A percentile compares a stretch with the other conserved stretches of the same genome.
Evolutionary conservation across 345 rosid species (phyloP).

Genomic region (Dimocarpus longan): DNA sequence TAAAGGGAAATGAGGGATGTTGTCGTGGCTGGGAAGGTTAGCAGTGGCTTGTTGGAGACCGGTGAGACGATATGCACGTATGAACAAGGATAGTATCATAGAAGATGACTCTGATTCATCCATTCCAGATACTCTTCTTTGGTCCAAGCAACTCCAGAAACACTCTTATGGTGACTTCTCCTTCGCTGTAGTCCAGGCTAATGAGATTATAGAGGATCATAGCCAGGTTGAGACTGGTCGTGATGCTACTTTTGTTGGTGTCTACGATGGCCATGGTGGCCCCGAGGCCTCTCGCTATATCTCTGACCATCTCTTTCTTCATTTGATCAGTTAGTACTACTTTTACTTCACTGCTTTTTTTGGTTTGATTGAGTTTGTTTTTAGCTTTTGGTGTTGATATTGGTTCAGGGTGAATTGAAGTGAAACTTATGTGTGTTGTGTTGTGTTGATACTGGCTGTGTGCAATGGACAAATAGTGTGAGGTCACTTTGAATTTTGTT

Average conservation of each 20-base stretch:
- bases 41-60: constrained; percentile 80
- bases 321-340: constrained; percentile 64
- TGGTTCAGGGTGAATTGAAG: not conserved
- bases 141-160: constrained; percentile 83
- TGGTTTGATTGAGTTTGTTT: not conserved
- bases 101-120: constrained; percentile 30
- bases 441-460: not conserved
- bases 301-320: constrained; percentile 73
- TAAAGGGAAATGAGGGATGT: constrained; percentile 92
- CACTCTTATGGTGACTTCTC: constrained; percentile 85
- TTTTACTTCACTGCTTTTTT: not conserved
- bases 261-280: constrained; percentile 97
- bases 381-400: not conserved
- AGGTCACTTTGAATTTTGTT: constrained; percentile 1
- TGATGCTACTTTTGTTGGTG: constrained; percentile 75
- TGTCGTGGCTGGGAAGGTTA: constrained; percentile 72
- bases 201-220: constrained; percentile 82
- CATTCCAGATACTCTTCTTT: constrained; percentile 51
- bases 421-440: constrained; percentile 13
- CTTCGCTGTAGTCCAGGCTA: constrained; percentile 84
- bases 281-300: constrained; percentile 86
- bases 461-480: constrained; percentile 7
- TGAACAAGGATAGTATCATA: constrained; percentile 64
- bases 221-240: constrained; percentile 80
- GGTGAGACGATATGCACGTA: constrained; percentile 71